Evolutionary conservation across 148 eudicot species (phyloP), one percentile per base, ranked within the genome.

Genomic region (Chenopodium formosanum): DNA sequence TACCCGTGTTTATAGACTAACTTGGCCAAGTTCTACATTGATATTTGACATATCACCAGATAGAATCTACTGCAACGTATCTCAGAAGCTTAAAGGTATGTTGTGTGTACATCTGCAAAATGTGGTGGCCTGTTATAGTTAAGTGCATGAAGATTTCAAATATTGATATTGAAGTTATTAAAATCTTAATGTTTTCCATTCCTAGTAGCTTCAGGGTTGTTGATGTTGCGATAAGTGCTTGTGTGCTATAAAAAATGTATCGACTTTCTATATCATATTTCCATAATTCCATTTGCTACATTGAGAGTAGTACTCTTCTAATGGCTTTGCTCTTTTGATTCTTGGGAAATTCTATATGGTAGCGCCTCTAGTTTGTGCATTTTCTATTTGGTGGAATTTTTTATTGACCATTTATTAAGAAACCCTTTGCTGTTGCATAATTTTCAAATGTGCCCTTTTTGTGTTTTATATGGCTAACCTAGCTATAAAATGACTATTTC

Each of bases 1-100:
- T 80, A 95, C 99, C 80, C 92, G 99, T 46, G 91, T 93, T 75
- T 95, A 91, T 83, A 82, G 97, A 82, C 91, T 95, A 76, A 87
- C 87, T 22, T 95, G 99, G 99, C 97, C 94, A 17, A 79, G 70
- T 77, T 93, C 97, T 62, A 93, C 94, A 34, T 65, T 95, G 85
- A 82, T 95, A 40, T 93, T 84, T 84, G 97, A 93, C 60, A 73
- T 95, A 60, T 95, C 97, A 65, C 94, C 91, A 4, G 92, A 87
- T 31, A 78, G 72, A 71, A 83, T 93, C 40, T 93, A 84, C 78
- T 77, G 3, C 37, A 77, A 73, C 80, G 81, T 93, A 47, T 82
- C 88, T 79, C 85, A 69, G 50, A 88, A 87, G 84, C 97, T 95
- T 82, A 75, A 86, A 87, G 97, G 99, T 95, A 60, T 52, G 69